These are phyloP conservation scores for Pyricularia sp. DNA, from an alignment of 2,329 filamentous ascomycete genomes.

Conservation along the genomic window DNA sequence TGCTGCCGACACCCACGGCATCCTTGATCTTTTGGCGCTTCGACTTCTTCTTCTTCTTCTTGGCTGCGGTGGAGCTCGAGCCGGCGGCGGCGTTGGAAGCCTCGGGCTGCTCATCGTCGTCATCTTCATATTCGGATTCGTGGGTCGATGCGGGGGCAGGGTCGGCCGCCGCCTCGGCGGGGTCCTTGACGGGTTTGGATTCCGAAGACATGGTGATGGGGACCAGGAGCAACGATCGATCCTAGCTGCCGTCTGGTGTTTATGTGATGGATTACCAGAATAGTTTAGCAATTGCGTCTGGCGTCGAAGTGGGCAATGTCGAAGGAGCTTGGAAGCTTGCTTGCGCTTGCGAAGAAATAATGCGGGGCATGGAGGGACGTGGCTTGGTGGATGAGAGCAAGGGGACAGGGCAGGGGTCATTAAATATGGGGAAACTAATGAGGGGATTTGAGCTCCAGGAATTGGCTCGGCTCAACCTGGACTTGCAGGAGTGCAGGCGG, in stretches of 20 bases:
- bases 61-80: constrained; percentile 22
- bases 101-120: constrained; percentile 19
- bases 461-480: background rate
- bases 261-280: background rate
- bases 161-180: constrained; percentile 29
- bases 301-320: background rate
- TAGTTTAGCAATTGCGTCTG: background rate
- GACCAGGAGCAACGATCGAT: no score
- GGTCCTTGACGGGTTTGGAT: constrained; percentile 51
- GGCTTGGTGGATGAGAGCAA: no score
- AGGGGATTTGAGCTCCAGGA: background rate
- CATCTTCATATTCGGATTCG: constrained; percentile 34
- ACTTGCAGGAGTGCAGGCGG: background rate
- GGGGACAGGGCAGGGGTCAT: background rate
- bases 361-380: background rate
- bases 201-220: constrained; percentile 40
- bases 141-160: constrained; percentile 30
- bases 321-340: background rate
- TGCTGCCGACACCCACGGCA: constrained; percentile 26
- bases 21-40: constrained; percentile 54
- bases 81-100: constrained; percentile 16
- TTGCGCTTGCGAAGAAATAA: background rate
- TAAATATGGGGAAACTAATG: background rate
- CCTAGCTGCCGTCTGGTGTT: background rate
- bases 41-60: constrained; percentile 58